Evolutionary conservation across 208 protist genomes (phyloP), one percentile per base, ranked within the genome.

Genomic region (Crithidia thermophila): DNA sequence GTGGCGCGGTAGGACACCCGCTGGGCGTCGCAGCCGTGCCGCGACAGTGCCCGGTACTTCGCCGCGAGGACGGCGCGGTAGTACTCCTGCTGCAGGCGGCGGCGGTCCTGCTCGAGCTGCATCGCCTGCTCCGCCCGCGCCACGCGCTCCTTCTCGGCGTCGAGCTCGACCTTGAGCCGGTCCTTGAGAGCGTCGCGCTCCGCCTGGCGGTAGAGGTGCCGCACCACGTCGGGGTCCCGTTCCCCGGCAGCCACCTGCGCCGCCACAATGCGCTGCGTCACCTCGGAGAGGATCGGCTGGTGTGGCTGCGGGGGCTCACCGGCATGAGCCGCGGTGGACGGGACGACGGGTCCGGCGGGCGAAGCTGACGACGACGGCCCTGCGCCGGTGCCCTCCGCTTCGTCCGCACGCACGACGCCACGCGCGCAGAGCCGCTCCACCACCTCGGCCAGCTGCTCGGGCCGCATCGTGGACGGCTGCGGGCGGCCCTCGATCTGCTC

Each of bases 361-460:
- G 42, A 23, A 61, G 36, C 50, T 49, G 18, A 23, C 9, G 37
- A 13, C n/a, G 50, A 51, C 40, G 31, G 46, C 36, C 8, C 37
- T 31, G 16, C 18, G 2, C 3, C 18, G n/a, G 55, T 31, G 2
- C 0, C 11, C 18, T 18, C 18, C 8, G 56, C 49, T 2, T 31
- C 52, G 14, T 20, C 73, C 11, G 37, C 45, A 18, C 81, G 61
- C 31, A 85, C 62, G 16, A 70, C 75, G 1, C 68, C 75, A 16
- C 72, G 67, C 13, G 76, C 45, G 57, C 87, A 93, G 16, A 94
- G 75, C 6, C 91, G 75, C 20, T 87, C 75, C 36, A 96, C 86
- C 7, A 96, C 77, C 9, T 58, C 58, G 18, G 83, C 70, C 13
- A 91, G 31, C 56, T 87, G 64, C 21, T 73, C 61, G 11, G 34